Percentiles rank a stretch among this genome's conserved stretches.
Evolutionary conservation across 352 stramenopile species (phyloP).

Genomic region (Pythium angustatum): DNA sequence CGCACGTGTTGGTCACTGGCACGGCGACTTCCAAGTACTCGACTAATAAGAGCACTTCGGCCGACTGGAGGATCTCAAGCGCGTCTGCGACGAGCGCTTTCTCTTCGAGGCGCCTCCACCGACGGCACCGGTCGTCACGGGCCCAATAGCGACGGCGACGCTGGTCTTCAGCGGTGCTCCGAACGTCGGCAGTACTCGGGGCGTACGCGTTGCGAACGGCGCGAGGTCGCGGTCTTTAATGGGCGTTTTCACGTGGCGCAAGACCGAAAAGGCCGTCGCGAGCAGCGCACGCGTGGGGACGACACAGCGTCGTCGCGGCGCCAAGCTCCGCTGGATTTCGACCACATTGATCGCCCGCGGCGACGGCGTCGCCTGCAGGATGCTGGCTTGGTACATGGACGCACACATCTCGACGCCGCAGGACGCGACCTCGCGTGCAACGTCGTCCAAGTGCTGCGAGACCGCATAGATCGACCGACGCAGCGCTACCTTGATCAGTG

Average conservation of each 20-base stretch:
- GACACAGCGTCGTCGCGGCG: not conserved
- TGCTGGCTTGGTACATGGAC: conserved; percentile 14
- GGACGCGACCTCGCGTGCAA: not conserved
- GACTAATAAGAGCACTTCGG: conserved; percentile 14
- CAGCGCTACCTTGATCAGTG: conserved; percentile 6
- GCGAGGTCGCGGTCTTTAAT: not conserved
- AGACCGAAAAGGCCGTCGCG: not conserved
- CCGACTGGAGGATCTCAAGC: conserved; percentile 10
- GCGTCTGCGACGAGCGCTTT: not conserved
- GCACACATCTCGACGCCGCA: conserved; percentile 16
- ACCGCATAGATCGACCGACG: conserved; percentile 1
- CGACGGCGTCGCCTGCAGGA: not conserved
- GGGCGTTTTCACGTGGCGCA: not conserved
- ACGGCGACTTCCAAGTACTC: conserved; percentile 22
- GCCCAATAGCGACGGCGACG: no score
- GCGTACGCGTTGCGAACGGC: not conserved
- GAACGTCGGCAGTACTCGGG: not conserved
- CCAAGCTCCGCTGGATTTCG: not conserved
- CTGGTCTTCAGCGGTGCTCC: no score
- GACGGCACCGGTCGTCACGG: no score
- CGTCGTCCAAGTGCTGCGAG: not conserved
- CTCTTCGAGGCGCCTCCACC: no score
- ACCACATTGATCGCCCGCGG: conserved; percentile 1
- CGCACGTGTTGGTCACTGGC: not conserved
- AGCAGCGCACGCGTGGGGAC: not conserved